Percentiles rank a stretch among this genome's conserved stretches.
These are phyloP conservation scores for Verticillium nubilum DNA, from an alignment of 2,329 filamentous ascomycete genomes.

Conservation along the genomic window DNA sequence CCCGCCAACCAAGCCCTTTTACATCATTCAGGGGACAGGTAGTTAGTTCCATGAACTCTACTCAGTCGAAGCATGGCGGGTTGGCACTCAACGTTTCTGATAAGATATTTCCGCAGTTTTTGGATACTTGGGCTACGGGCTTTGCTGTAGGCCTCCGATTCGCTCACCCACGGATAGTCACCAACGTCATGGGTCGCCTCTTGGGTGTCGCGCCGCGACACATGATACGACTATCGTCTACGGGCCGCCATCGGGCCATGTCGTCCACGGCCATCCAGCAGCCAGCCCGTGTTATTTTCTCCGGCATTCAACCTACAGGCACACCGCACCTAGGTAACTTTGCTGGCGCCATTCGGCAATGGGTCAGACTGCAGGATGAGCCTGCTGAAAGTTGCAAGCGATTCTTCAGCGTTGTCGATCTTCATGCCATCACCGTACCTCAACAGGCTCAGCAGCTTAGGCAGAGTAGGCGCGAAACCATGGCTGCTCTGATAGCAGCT, in stretches of 20 bases:
- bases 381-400: conserved; percentile 53
- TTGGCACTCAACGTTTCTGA: too few relatives aligned
- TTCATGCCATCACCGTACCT: conserved; percentile 84
- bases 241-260: neutral
- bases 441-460: conserved; percentile 59
- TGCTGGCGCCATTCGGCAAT: conserved; percentile 80
- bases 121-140: too few relatives aligned
- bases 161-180: neutral
- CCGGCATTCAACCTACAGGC: conserved; percentile 94
- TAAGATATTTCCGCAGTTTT: too few relatives aligned
- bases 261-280: neutral
- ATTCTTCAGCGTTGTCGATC: conserved; percentile 83
- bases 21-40: too few relatives aligned
- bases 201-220: neutral
- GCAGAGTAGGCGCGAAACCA: conserved; percentile 63
- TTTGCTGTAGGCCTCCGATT: neutral
- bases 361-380: conserved; percentile 73
- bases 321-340: conserved; percentile 95
- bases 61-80: too few relatives aligned
- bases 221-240: neutral
- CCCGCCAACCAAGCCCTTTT: too few relatives aligned
- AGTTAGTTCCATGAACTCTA: too few relatives aligned
- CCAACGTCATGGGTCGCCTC: neutral
- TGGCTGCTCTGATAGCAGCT: conserved; percentile 77
- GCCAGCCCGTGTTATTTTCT: conserved; percentile 63